Evolutionary conservation across 2,329 filamentous ascomycete genomes (phyloP), one percentile per base, ranked within the genome.

Genomic region (Fusarium dimerum): DNA sequence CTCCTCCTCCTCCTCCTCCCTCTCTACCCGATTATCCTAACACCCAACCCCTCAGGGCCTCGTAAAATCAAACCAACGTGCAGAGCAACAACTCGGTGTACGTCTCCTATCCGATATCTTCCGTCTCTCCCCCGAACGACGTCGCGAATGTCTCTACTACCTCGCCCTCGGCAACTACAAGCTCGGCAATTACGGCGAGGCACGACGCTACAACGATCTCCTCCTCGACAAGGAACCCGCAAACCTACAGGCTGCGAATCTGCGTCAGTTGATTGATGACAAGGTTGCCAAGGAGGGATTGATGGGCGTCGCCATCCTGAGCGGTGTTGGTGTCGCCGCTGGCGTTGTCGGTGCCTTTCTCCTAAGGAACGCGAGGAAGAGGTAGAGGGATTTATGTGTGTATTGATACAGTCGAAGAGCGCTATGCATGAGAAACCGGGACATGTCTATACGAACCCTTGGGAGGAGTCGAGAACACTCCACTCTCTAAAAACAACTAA

Each of bases 101-200:
- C 90, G 90, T 61, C 84, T 97, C 34, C 87, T 97, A 53, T 92
- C 91, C 64, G 93, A 97, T 64, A 99, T 99, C 76, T 99, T 97
- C 81, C 91, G 93, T 70, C 87, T 87, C 53, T 89, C 91, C 36
- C 92, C 91, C 61, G 94, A 97, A 74, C 90, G 94, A 65, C 88
- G 94, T 68, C 88, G 94, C 68, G 94, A 99, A 81, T 99, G 94
- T 70, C 89, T 99, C 56, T 99, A 97, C 80, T 99, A 99, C 76
- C 86, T 99, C 48, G 94, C 91, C 26, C 84, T 99, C 32, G 94
- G 94, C 58, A 96, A 97, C 80, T 97, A 93, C 83, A 97, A 97
- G 79, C 85, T 99, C 43, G 93, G 92, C 56, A 97, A 97, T 80
- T 99, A 97, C 73, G 92, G 87, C 55, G 94, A 99, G 71, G 93